phyloP scores from a whole-genome alignment of 768 basidiomycete species.

The Stropharia rugosoannulata region DNA sequence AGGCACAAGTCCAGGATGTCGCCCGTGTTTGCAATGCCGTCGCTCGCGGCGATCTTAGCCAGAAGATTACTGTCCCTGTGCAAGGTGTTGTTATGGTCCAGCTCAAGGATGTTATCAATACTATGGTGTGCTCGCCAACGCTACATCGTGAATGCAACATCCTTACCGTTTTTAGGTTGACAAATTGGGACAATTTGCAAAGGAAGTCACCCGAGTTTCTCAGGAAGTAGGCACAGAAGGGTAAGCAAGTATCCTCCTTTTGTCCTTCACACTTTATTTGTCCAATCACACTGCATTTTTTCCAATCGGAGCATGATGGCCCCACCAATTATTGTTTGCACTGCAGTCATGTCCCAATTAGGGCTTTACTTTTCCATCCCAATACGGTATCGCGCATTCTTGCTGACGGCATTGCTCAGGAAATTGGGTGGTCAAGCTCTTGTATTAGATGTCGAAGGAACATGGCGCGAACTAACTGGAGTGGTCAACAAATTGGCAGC shows the following conservation, averaged over 20 bases:
- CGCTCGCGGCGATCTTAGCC: constrained; percentile 70
- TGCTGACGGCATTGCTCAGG: constrained; percentile 34
- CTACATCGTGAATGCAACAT: background rate
- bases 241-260: constrained; percentile 27
- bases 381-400: background rate
- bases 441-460: constrained; percentile 86
- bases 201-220: constrained; percentile 84
- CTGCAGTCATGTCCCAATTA: too few species aligned
- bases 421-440: constrained; percentile 87
- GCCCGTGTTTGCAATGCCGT: constrained; percentile 82
- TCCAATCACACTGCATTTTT: too few species aligned
- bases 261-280: background rate
- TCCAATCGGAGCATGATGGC: too few species aligned
- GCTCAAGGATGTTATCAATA: constrained; percentile 77
- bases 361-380: background rate
- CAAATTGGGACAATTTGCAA: constrained; percentile 82
- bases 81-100: constrained; percentile 81
- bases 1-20: constrained; percentile 83
- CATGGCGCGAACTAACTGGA: constrained; percentile 83
- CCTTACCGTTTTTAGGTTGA: constrained; percentile 29
- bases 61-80: constrained; percentile 78
- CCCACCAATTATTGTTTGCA: too few species aligned
- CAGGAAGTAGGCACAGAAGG: constrained; percentile 86
- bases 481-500: constrained; percentile 82
- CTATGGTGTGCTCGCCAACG: constrained; percentile 37